These are phyloP conservation scores for Blastocystis hominis DNA, from an alignment of 352 stramenopile genomes.

Conservation along the genomic window DNA sequence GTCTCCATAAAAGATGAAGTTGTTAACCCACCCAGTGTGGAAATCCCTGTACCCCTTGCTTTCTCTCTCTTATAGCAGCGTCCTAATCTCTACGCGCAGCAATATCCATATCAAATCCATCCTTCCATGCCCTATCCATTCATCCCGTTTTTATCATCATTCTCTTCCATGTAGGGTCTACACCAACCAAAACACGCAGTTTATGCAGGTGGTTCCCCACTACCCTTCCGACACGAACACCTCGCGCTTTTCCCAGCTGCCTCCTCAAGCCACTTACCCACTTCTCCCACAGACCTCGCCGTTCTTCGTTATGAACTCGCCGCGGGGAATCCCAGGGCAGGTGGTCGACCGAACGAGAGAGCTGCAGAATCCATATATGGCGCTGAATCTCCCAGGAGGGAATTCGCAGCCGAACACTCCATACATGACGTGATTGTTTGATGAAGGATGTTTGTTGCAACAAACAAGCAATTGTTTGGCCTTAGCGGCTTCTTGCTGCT, in stretches of 20 bases:
- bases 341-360: background rate
- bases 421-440: background rate
- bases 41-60: background rate
- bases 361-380: background rate
- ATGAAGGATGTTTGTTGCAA: background rate
- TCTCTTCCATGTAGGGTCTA: background rate
- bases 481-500: conserved; percentile 3
- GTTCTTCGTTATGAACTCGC: background rate
- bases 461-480: background rate
- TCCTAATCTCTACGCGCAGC: background rate
- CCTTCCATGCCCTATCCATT: background rate
- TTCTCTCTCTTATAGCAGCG: background rate
- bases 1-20: background rate
- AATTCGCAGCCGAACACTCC: background rate
- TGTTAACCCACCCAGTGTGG: background rate
- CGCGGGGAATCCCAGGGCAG: background rate
- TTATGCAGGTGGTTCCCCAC: background rate
- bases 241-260: background rate
- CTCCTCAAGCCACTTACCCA: background rate
- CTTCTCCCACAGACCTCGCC: background rate
- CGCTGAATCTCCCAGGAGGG: background rate
- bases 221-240: background rate
- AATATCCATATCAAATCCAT: background rate
- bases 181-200: background rate
- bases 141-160: background rate